Conservation (phyloP, 2,329 filamentous ascomycete genomes). For the Fusarium sp. region DNA sequence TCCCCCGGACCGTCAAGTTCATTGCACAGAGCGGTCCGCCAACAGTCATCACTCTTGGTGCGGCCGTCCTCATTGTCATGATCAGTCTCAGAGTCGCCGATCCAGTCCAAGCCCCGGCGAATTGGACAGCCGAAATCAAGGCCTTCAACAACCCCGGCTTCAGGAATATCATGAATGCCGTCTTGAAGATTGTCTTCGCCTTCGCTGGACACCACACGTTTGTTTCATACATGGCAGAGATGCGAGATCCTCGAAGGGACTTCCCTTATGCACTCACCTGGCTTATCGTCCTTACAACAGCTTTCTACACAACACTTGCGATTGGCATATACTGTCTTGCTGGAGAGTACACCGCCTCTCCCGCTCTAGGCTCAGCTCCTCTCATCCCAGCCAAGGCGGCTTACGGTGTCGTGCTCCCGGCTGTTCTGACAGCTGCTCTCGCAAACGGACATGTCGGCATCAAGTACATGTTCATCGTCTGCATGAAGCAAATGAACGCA, state of each 20-base stretch:
- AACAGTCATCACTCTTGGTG: slow-evolving; percentile 9
- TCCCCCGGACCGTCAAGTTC: slow-evolving; percentile 24
- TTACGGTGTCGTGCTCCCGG: slow-evolving; percentile 34
- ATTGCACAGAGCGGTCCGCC: slow-evolving; percentile 20
- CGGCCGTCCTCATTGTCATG: slow-evolving; percentile 18
- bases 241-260: slow-evolving; percentile 33
- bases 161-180: slow-evolving; percentile 19
- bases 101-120: background rate
- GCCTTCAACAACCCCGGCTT: slow-evolving; percentile 19
- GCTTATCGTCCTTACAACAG: slow-evolving; percentile 16
- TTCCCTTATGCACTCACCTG: slow-evolving; percentile 26
- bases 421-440: slow-evolving; percentile 34
- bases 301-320: slow-evolving; percentile 32
- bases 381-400: slow-evolving; percentile 33
- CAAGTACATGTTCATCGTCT: slow-evolving; percentile 31
- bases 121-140: slow-evolving; percentile 23
- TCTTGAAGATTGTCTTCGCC: slow-evolving; percentile 32
- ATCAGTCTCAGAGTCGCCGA: slow-evolving; percentile 20
- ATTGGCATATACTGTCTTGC: slow-evolving; percentile 37
- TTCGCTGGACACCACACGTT: slow-evolving; percentile 37
- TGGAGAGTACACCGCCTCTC: slow-evolving; percentile 28
- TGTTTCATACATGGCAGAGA: slow-evolving; percentile 40
- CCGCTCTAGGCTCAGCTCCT: slow-evolving; percentile 33
- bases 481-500: slow-evolving; percentile 20
- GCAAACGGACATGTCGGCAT: slow-evolving; percentile 36